Percentiles rank a stretch among this genome's conserved stretches.
Conservation (phyloP, 257 asterid species). For the Gentiana dahurica region DNA sequence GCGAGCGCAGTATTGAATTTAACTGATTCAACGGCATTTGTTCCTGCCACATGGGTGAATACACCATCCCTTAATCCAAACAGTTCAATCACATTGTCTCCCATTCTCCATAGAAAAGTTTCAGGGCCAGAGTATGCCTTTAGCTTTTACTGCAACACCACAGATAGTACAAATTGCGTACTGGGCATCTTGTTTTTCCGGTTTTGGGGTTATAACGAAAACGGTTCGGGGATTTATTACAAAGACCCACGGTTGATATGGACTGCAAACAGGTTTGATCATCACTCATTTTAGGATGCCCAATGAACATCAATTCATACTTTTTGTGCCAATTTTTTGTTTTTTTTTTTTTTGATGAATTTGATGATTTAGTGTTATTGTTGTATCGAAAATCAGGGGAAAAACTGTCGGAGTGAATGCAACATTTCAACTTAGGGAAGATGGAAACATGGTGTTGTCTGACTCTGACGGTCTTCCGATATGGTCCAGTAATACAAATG, state of each 20-base stretch:
- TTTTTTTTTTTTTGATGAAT: too few relatives aligned
- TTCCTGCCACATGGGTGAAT: constrained; percentile 1
- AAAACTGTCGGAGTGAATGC: neutral
- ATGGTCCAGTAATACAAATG: constrained; percentile 13
- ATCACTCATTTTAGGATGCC: too few relatives aligned
- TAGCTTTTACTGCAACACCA: neutral
- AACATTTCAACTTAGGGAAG: neutral
- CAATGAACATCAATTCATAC: too few relatives aligned
- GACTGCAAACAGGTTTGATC: neutral
- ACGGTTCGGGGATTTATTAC: neutral
- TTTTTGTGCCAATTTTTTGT: too few relatives aligned
- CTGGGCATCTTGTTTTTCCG: neutral
- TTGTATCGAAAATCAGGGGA: neutral
- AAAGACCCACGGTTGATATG: neutral
- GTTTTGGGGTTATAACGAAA: too few relatives aligned
- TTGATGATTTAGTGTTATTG: too few relatives aligned
- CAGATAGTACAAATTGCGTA: neutral
- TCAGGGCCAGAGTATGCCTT: neutral
- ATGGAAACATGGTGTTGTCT: constrained; percentile 4
- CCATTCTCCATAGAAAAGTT: neutral
- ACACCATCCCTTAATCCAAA: neutral
- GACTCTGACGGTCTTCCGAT: constrained; percentile 3
- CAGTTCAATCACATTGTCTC: neutral
- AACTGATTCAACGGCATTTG: neutral
- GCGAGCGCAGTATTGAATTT: neutral